Conservation (phyloP, 2,329 filamentous ascomycete genomes). For the Colletotrichum sp. region DNA sequence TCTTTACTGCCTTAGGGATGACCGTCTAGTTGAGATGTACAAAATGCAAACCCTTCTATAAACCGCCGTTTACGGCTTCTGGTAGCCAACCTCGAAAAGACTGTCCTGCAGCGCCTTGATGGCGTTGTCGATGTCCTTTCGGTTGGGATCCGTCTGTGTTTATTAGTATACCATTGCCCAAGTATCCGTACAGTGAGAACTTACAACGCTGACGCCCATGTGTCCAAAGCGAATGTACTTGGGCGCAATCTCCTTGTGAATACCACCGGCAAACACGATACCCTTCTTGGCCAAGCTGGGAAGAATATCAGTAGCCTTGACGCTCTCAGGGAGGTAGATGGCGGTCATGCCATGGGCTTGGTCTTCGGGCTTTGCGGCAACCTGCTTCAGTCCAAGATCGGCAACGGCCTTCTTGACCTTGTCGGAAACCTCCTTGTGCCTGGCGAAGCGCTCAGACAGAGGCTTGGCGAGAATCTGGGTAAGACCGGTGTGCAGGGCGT, state of each 20-base stretch:
- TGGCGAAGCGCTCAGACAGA: slow-evolving; percentile 81
- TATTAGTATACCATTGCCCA: slow-evolving; percentile 25
- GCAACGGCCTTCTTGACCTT: slow-evolving; percentile 84
- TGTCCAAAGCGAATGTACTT: slow-evolving; percentile 97
- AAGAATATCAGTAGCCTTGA: slow-evolving; percentile 82
- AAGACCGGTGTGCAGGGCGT: slow-evolving; percentile 88
- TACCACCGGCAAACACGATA: slow-evolving; percentile 91
- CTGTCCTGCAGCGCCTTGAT: slow-evolving; percentile 78
- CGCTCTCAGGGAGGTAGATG: slow-evolving; percentile 87
- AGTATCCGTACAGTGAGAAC: slow-evolving; percentile 32
- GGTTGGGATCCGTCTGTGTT: slow-evolving; percentile 71
- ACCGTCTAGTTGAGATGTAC: neutral
- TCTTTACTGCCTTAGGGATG: neutral
- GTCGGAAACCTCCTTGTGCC: slow-evolving; percentile 80
- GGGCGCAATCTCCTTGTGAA: slow-evolving; percentile 93
- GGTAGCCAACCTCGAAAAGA: slow-evolving; percentile 75
- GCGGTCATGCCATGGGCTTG: slow-evolving; percentile 98
- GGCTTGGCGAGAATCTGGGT: slow-evolving; percentile 84
- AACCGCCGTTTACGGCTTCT: slow-evolving; percentile 42
- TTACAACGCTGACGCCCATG: slow-evolving; percentile 91
- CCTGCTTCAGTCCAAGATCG: slow-evolving; percentile 84
- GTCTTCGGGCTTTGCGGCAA: slow-evolving; percentile 84
- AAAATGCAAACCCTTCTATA: neutral
- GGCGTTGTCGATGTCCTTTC: slow-evolving; percentile 84
- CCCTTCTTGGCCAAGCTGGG: slow-evolving; percentile 86